Base-by-base conservation (phyloP, 2,329 filamentous ascomycete species). In the Pleurostoma richardsiae region DNA sequence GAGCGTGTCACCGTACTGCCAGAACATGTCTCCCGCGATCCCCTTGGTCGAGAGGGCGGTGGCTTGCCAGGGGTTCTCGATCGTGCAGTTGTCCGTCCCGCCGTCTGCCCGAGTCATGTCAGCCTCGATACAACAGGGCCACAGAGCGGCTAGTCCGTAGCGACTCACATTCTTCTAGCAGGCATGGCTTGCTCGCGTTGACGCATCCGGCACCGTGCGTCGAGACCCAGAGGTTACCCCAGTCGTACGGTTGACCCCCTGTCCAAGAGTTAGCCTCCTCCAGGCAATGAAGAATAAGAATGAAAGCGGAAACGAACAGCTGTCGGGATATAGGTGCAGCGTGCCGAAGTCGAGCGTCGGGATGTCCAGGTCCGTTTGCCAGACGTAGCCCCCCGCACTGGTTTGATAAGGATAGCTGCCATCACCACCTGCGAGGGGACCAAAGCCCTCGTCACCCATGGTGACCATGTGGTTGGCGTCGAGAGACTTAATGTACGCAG, bases 401-500 rank as follows among this genome's bases (percentile, higher is more conserved):
- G 66, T 71, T 6, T 63, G 59, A 59, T 77, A 80, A 4, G 76
- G 76, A 54, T 80, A 81, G 43, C 66, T 68, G 10, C 68, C 71
- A 44, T 79, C 77, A 3, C 74, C 73, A 10, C 52, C 53, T 6
- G 36, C 29, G 3, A 67, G 64, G 26, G 72, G 62, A 3, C 68
- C 70, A 51, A 75, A 70, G 6, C 70, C 70, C 49, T 71, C 82
- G 55, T 85, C 82, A 28, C 83, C 83, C 4, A 83, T 69, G 1
- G 77, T 76, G 29, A 86, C 80, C 73, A 86, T 76, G 62, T 86
- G 83, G 46, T 75, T 64, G 1, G 72, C 53, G 57, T 87, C 83
- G 10, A 86, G 67, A 10, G 68, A 73, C 63, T 86, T 86, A 63
- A 87, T 78, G 58, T 84, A 86, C 27, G 70, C 67, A 27, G 78